Percentiles rank a stretch among this genome's conserved stretches.
Conservation (phyloP, 345 rosid species). For the Salix brachista region DNA sequence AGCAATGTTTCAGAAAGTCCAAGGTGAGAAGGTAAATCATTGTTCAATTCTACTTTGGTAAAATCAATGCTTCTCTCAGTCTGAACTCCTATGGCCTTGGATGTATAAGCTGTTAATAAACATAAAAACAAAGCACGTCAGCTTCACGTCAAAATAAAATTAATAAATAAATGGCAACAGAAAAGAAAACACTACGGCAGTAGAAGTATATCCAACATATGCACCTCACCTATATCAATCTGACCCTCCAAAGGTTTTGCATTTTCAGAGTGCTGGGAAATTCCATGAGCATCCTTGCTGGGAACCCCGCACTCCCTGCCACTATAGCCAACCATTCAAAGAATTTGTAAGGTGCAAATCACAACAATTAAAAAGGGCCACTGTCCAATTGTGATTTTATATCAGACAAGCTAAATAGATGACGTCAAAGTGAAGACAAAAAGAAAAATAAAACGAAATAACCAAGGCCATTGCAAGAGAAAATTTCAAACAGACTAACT, state of each 20-base stretch:
- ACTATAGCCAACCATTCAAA: constrained; percentile 9
- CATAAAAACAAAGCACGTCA: background rate
- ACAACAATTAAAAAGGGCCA: background rate
- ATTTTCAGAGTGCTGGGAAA: constrained; percentile 16
- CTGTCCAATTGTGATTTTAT: background rate
- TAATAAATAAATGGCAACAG: background rate
- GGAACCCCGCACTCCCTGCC: constrained; percentile 40
- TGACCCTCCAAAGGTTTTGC: constrained; percentile 21
- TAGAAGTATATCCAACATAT: background rate
- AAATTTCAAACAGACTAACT: background rate
- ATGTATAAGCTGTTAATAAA: constrained; percentile 42
- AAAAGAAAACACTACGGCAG: background rate
- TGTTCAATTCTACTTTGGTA: background rate
- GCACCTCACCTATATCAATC: constrained; percentile 29
- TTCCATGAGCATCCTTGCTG: constrained; percentile 15
- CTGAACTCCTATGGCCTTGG: constrained; percentile 63
- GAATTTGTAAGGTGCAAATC: background rate
- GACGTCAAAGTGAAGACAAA: background rate
- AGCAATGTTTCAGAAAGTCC: constrained; percentile 51
- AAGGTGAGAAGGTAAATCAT: constrained; percentile 23
- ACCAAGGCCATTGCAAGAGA: background rate
- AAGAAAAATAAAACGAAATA: background rate
- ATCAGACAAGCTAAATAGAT: background rate
- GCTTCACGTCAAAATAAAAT: constrained; percentile 2
- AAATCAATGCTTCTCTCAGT: constrained; percentile 33